Conservation (phyloP, 495 filamentous ascomycete species). For the Penicillium roqueforti region DNA sequence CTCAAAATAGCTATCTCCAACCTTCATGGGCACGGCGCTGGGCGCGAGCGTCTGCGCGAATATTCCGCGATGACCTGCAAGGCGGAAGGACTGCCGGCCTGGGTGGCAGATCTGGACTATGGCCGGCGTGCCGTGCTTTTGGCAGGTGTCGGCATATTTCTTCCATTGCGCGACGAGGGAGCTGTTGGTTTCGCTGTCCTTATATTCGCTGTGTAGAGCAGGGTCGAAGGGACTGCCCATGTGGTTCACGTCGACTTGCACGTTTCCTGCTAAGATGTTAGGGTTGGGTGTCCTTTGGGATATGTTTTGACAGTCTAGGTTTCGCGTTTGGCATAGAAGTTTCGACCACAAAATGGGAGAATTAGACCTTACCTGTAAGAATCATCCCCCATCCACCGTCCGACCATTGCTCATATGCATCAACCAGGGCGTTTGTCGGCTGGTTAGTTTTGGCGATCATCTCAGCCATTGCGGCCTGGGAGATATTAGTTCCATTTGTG, state of each 20-base stretch:
- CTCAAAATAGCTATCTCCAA: constrained; percentile 37
- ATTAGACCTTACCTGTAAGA: constrained; percentile 32
- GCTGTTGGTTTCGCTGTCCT: constrained; percentile 16
- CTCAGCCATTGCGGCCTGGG: constrained; percentile 49
- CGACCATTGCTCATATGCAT: constrained; percentile 47
- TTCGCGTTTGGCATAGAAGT: background rate
- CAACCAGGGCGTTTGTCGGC: constrained; percentile 30
- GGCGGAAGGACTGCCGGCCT: constrained; percentile 50
- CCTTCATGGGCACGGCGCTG: constrained; percentile 38
- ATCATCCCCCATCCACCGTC: constrained; percentile 49
- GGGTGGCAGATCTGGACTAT: constrained; percentile 58
- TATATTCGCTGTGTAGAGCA: constrained; percentile 36
- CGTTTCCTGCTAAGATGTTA: constrained; percentile 38
- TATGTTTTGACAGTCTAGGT: background rate
- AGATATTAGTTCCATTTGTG: background rate
- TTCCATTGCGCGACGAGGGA: constrained; percentile 38
- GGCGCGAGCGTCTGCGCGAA: constrained; percentile 46
- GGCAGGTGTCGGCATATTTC: constrained; percentile 43
- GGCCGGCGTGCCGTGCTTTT: constrained; percentile 44
- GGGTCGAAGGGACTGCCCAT: constrained; percentile 41
- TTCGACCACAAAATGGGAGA: background rate
- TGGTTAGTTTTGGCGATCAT: constrained; percentile 30
- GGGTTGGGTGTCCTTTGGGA: background rate
- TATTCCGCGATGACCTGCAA: constrained; percentile 42
- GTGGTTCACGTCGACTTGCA: constrained; percentile 54